Evolutionary conservation across 2,329 filamentous ascomycete genomes (phyloP).

Genomic region (Chrysoporthe puriensis): DNA sequence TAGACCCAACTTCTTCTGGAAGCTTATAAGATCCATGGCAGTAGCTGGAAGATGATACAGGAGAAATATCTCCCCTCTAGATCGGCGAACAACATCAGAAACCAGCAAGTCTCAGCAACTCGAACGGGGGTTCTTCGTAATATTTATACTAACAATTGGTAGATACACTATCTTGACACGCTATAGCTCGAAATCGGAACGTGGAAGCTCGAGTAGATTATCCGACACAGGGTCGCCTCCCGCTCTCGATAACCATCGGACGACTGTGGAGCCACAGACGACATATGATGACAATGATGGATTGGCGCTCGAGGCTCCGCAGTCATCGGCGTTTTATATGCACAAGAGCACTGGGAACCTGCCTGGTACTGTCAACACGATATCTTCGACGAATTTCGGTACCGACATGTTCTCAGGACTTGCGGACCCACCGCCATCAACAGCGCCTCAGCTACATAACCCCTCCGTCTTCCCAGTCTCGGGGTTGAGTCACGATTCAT

Average conservation of each 20-base stretch:
- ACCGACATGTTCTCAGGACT: background rate
- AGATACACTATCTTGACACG: constrained; percentile 15
- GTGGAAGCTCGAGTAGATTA: background rate
- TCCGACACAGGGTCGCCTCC: background rate
- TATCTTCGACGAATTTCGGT: background rate
- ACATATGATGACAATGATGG: background rate
- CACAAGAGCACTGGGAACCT: background rate
- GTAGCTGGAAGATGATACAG: constrained; percentile 14
- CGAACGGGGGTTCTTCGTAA: no score
- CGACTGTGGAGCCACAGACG: background rate
- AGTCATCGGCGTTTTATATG: background rate
- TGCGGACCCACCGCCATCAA: background rate
- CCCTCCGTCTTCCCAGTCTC: background rate
- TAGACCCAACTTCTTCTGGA: background rate
- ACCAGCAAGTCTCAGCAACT: constrained; percentile 3
- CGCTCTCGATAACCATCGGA: background rate
- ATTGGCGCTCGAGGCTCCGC: background rate
- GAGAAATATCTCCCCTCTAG: constrained; percentile 11
- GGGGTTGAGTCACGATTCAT: background rate
- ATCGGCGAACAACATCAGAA: constrained; percentile 14
- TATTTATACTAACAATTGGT: background rate
- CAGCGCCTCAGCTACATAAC: background rate
- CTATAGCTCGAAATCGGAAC: background rate
- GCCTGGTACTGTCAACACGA: no score
- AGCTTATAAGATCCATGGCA: constrained; percentile 12